Evolutionary conservation across 345 rosid species (phyloP), one percentile per base, ranked within the genome.

Genomic region (Murraya koenigii): DNA sequence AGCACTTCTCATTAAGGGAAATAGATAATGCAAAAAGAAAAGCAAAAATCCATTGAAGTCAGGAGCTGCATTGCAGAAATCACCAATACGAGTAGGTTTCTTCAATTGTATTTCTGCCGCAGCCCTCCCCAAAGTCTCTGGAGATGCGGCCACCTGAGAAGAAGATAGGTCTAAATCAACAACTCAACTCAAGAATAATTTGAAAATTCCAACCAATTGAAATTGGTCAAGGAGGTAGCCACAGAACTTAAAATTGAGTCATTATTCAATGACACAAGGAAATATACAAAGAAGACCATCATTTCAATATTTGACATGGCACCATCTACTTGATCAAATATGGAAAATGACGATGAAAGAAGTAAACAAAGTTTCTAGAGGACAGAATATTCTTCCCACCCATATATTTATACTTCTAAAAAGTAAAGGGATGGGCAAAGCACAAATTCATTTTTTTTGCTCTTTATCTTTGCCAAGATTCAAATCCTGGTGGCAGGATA

Each of bases 81-180:
- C 81, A 91, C 98, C 99, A 20, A 95, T 89, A 78, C 80, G 85
- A 81, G 98, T 93, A 66, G 90, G 92, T 81, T 93, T 93, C 85
- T 87, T 93, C 88, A 93, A 86, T 69, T 81, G 89, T 89, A 93
- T 81, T 81, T 89, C 83, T 3, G 94, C 89, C 38, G 98, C 99
- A 72, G 92, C 92, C 80, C 78, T 86, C 54, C 97, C 96, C 61
- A 93, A 74, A 32, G 84, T 85, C 82, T 89, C 88, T 81, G 75
- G 66, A 47, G 99, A 88, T 68, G 97, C 96, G 15, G 90, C 91
- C 77, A 93, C 83, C 98, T 95, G 89, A 87, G 86, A 81, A 74
- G 61, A 84, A 69, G 30, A 77, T 71, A 69, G 11, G 23, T 33
- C 79, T 44, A 36, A 33, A 68, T 80, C 72, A 81, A 71, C 55